Evolutionary conservation across 176 grass and related monocot genomes (phyloP), one percentile per base, ranked within the genome.

Genomic region (Triticum turgidum): DNA sequence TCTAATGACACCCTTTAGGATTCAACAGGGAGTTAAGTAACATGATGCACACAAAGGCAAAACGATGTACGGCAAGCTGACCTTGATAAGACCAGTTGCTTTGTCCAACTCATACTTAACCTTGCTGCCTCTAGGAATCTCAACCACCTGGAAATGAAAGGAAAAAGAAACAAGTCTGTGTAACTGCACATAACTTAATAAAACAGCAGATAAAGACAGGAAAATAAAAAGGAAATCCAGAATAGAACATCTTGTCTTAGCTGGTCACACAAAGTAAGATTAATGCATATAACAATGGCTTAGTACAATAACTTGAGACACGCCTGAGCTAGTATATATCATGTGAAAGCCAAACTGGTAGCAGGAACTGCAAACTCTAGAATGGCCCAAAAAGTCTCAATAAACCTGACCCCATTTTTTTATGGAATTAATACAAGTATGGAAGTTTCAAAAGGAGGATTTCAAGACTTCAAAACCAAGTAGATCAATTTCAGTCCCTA

Each of bases 61-160:
- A 82, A 39, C 13, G 11, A 82, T 77, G 35, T 5, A 38, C 11
- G 67, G 42, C 49, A n/a, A 74, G 1, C 27, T 76, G 66, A 98
- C 96, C 93, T 98, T 98, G 82, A 98, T 98, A 56, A 98, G 93
- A 69, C 96, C 93, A 82, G 67, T 94, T 34, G 52, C 22, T 83
- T 98, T 98, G 84, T 98, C 96, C 74, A 98, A 69, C 49, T 98
- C 96, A 86, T 98, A 94, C 83, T 98, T 98, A 38, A 98, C 96
- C 86, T 98, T 98, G 86, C 91, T 95, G 44, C 96, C 96, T 79
- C 96, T 98, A 51, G 93, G 82, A 89, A 98, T 98, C 87, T 98
- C 95, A 84, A 98, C 75, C 20, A 98, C 95, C 95, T 98, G 86
- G 45, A 18, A 83, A 44, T 91, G 35, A 15, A 51, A 76, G 2